Conservation (phyloP, 2,329 filamentous ascomycete genomes). For the Talaromyces rugulosus region DNA sequence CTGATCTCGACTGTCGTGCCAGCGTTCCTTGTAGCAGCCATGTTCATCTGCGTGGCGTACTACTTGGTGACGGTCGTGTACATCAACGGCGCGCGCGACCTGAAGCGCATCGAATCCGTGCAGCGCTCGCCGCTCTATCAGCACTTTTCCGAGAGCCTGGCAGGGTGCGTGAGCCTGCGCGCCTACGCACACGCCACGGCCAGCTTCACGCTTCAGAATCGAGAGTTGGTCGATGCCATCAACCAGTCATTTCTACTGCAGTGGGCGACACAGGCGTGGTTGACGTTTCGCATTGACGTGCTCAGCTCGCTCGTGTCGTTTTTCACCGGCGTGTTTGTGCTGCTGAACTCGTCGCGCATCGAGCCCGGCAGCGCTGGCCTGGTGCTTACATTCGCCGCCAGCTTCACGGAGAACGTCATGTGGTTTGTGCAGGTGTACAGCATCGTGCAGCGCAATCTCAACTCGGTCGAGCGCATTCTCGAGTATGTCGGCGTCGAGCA, state of each 20-base stretch:
- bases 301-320: constrained; percentile 2
- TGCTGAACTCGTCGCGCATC: background rate
- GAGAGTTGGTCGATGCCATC: background rate
- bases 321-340: background rate
- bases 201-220: background rate
- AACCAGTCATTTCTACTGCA: constrained; percentile 2
- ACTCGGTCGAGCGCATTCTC: constrained; percentile 3
- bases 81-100: constrained; percentile 1
- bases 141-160: constrained; percentile 1
- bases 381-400: background rate
- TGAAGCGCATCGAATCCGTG: constrained; percentile 3
- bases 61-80: background rate
- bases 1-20: background rate
- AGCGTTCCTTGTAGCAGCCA: constrained; percentile 2
- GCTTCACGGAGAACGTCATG: constrained; percentile 6
- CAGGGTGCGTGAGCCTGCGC: background rate
- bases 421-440: constrained; percentile 5
- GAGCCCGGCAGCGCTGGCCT: background rate
- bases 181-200: background rate
- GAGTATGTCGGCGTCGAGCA: constrained; percentile 4
- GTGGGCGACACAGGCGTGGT: constrained; percentile 1
- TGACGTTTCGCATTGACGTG: background rate
- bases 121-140: constrained; percentile 5
- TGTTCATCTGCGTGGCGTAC: constrained; percentile 3
- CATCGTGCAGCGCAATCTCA: constrained; percentile 3